Evolutionary conservation across 2,329 filamentous ascomycete species (phyloP).

Genomic region (Aspergillus niger): DNA sequence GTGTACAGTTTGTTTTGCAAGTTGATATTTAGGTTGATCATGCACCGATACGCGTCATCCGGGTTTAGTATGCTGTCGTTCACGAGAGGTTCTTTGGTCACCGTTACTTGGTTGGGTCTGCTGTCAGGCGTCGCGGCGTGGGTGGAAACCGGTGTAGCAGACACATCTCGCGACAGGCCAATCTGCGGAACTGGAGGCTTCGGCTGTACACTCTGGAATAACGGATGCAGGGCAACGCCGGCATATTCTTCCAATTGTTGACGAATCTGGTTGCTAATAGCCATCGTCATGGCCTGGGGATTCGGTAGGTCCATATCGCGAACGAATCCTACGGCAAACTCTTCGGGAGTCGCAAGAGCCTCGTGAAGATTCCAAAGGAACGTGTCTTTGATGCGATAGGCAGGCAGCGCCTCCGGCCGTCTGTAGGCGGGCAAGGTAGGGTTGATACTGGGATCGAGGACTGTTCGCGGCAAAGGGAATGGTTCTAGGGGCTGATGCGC

Average conservation of each 20-base stretch:
- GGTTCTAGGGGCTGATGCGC: slow-evolving; percentile 59
- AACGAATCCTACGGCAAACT: slow-evolving; percentile 87
- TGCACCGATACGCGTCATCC: slow-evolving; percentile 91
- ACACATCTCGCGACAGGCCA: slow-evolving; percentile 54
- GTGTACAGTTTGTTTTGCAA: slow-evolving; percentile 88
- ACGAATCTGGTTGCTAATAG: slow-evolving; percentile 91
- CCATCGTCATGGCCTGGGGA: slow-evolving; percentile 66
- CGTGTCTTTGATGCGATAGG: slow-evolving; percentile 88
- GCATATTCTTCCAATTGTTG: slow-evolving; percentile 96
- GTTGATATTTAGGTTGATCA: slow-evolving; percentile 88
- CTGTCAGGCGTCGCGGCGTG: slow-evolving; percentile 62
- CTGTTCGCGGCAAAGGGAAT: slow-evolving; percentile 47
- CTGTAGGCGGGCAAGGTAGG: slow-evolving; percentile 76
- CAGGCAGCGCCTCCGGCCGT: slow-evolving; percentile 74
- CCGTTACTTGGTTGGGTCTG: slow-evolving; percentile 29
- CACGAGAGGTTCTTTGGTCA: slow-evolving; percentile 45
- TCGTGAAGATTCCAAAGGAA: slow-evolving; percentile 98
- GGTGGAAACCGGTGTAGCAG: slow-evolving; percentile 55
- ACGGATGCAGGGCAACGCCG: slow-evolving; percentile 85
- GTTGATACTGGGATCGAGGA: slow-evolving; percentile 52
- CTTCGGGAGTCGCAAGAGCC: slow-evolving; percentile 87
- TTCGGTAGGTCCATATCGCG: slow-evolving; percentile 91
- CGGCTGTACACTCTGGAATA: slow-evolving; percentile 66
- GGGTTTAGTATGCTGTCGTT: slow-evolving; percentile 79
- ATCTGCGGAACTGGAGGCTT: slow-evolving; percentile 29